Evolutionary conservation across 139 green algal species (phyloP).

Genomic region (Penium margaritaceum): DNA sequence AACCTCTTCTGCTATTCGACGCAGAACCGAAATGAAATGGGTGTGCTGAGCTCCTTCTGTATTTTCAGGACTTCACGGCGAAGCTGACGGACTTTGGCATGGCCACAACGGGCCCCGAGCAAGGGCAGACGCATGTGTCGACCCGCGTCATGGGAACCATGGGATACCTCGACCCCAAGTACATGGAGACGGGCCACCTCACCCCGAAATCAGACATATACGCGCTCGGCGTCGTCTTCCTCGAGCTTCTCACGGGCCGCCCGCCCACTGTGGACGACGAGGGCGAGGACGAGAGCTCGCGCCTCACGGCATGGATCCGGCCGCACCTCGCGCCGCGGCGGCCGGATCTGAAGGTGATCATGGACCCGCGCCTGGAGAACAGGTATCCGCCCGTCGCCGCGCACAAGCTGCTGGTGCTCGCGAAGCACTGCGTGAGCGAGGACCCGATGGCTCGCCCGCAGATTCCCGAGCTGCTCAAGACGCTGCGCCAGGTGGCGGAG

Average conservation of each 20-base stretch:
- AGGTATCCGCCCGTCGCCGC: neutral
- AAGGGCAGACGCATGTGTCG: constrained; percentile 24
- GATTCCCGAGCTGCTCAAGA: constrained; percentile 12
- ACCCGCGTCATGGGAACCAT: constrained; percentile 49
- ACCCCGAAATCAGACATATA: constrained; percentile 75
- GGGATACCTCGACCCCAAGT: constrained; percentile 55
- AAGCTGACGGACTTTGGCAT: constrained; percentile 57
- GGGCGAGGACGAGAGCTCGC: neutral
- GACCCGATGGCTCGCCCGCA: constrained; percentile 7
- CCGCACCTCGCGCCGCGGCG: constrained; percentile 3
- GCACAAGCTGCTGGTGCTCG: constrained; percentile 4
- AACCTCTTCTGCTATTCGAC: too few relatives aligned
- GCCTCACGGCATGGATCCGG: constrained; percentile 18
- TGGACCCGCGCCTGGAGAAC: constrained; percentile 10
- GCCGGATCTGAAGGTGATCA: constrained; percentile 20
- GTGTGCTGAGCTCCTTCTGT: too few relatives aligned
- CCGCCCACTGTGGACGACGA: constrained; percentile 46
- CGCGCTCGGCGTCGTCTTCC: constrained; percentile 75
- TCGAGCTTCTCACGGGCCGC: constrained; percentile 83
- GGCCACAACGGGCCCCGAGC: constrained; percentile 23
- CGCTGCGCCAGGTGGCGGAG: neutral
- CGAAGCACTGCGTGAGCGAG: constrained; percentile 11
- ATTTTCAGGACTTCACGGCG: constrained; percentile 34
- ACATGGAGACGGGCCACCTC: constrained; percentile 63
- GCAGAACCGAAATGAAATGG: too few relatives aligned